Evolutionary conservation across 2,329 filamentous ascomycete genomes (phyloP).

Genomic region (Colletotrichum chlorophyti): DNA sequence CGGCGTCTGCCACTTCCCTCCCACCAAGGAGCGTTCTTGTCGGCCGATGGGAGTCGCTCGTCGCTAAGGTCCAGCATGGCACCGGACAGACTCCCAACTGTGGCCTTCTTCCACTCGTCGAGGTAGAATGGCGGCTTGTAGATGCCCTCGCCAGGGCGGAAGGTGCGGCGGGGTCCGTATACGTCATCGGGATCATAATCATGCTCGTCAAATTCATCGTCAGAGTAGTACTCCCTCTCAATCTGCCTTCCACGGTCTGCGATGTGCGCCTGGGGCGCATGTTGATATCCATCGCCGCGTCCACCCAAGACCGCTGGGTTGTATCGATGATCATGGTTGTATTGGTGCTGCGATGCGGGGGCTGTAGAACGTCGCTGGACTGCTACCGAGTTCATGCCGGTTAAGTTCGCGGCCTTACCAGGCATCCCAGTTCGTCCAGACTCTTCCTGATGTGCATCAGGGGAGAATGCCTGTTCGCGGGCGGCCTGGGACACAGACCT

Average conservation of each 20-base stretch:
- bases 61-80: slow-evolving; percentile 65
- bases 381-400: slow-evolving; percentile 21
- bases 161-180: slow-evolving; percentile 46
- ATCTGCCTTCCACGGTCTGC: slow-evolving; percentile 11
- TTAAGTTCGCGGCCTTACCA: slow-evolving; percentile 30
- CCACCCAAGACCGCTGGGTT: slow-evolving; percentile 6
- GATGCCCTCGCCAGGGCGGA: slow-evolving; percentile 57
- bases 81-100: slow-evolving; percentile 65
- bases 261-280: not conserved
- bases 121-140: slow-evolving; percentile 68
- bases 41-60: slow-evolving; percentile 40
- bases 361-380: slow-evolving; percentile 28
- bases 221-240: slow-evolving; percentile 34
- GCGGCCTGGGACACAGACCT: slow-evolving; percentile 29
- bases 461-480: slow-evolving; percentile 42
- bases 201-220: slow-evolving; percentile 34
- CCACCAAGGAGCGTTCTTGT: slow-evolving; percentile 77
- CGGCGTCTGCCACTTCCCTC: slow-evolving; percentile 62
- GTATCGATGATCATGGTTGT: slow-evolving; percentile 7
- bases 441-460: slow-evolving; percentile 31
- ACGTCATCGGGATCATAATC: too few relatives aligned
- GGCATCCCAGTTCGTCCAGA: slow-evolving; percentile 15
- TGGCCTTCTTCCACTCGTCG: slow-evolving; percentile 76
- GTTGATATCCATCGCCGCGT: not conserved
- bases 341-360: slow-evolving; percentile 5